Percentiles rank a stretch among this genome's conserved stretches.
These are phyloP conservation scores for Guyanaporus albipodus DNA, from an alignment of 768 basidiomycete genomes.

Conservation along the genomic window DNA sequence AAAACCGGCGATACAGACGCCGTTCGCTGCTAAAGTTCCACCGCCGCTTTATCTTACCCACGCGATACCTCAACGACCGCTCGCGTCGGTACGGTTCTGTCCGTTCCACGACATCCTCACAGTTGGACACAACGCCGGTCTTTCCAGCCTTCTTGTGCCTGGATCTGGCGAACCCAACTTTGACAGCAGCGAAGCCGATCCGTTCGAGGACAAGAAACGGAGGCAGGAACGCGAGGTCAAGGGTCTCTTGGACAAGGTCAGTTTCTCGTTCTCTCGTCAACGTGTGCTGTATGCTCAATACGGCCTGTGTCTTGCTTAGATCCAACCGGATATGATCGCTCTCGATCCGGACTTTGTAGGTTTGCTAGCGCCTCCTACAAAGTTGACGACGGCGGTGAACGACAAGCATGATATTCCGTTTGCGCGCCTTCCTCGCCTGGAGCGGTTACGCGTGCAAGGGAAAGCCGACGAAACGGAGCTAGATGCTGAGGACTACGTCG, in stretches of 20 bases:
- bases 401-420: constrained; percentile 52
- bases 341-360: constrained; percentile 77
- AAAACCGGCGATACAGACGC: constrained; percentile 57
- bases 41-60: constrained; percentile 91
- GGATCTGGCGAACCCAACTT: constrained; percentile 94
- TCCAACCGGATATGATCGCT: constrained; percentile 90
- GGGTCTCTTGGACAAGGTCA: constrained; percentile 82
- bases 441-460: constrained; percentile 56
- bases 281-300: not conserved
- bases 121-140: constrained; percentile 71
- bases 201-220: constrained; percentile 81
- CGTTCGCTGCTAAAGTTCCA: constrained; percentile 43
- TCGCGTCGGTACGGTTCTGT: constrained; percentile 74
- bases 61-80: constrained; percentile 73
- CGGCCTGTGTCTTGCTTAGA: constrained; percentile 41
- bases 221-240: constrained; percentile 90
- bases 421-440: constrained; percentile 71
- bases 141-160: constrained; percentile 86
- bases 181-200: constrained; percentile 90
- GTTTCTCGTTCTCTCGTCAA: not conserved
- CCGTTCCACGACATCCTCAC: constrained; percentile 87
- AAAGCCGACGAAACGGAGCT: constrained; percentile 69
- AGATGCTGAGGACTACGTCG: constrained; percentile 31
- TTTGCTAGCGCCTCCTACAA: constrained; percentile 57
- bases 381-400: constrained; percentile 49